Evolutionary conservation across 768 basidiomycete species (phyloP).

Genomic region (Pulveroboletus sp.): DNA sequence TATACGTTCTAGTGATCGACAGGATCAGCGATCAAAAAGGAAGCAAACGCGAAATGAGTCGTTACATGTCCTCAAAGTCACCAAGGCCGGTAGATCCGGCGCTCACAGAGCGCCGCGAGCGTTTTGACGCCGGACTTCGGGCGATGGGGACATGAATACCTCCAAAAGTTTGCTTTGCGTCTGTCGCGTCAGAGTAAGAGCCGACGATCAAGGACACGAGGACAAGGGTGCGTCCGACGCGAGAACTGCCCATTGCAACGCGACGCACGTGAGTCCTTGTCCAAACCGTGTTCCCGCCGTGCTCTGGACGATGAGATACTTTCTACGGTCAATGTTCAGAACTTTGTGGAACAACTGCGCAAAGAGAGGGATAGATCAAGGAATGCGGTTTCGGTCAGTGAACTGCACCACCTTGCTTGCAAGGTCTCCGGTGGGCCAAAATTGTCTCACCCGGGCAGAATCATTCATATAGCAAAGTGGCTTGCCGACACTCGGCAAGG

Average conservation of each 20-base stretch:
- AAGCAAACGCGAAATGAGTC: constrained; percentile 5
- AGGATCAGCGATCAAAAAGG: constrained; percentile 2
- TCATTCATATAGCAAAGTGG: neutral
- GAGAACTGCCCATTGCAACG: constrained; percentile 11
- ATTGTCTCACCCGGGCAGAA: too few species aligned
- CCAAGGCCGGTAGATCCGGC: constrained; percentile 50
- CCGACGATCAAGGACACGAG: constrained; percentile 3
- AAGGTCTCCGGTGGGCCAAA: neutral
- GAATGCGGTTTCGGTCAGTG: neutral
- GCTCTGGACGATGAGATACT: neutral
- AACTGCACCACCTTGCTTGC: neutral
- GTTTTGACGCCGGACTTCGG: neutral
- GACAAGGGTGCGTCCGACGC: constrained; percentile 5
- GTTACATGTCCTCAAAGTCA: constrained; percentile 59
- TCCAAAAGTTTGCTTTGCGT: constrained; percentile 8
- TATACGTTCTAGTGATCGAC: constrained; percentile 49
- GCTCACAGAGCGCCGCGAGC: constrained; percentile 8
- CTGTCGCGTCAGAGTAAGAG: neutral
- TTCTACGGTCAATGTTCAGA: too few species aligned
- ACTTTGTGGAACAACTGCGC: too few species aligned
- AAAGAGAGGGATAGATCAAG: neutral
- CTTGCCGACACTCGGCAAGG: neutral
- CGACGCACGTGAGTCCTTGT: neutral
- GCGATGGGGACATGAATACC: constrained; percentile 25
- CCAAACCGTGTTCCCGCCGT: neutral